Evolutionary conservation across 2,329 filamentous ascomycete genomes (phyloP).

Genomic region (Hypoxylon sp.): DNA sequence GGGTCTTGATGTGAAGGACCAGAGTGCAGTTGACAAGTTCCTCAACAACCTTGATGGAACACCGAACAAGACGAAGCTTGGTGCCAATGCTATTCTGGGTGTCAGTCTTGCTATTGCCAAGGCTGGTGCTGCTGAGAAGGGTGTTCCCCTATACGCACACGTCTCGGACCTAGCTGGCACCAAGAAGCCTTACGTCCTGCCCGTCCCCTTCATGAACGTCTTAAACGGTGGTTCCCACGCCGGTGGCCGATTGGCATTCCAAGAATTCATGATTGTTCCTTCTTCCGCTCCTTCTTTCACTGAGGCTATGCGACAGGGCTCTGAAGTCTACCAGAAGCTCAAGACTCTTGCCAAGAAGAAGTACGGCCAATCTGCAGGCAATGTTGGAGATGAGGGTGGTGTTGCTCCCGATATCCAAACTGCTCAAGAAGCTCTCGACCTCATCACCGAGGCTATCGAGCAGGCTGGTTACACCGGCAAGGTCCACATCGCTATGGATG

Average conservation of each 20-base stretch:
- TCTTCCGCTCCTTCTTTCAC: constrained; percentile 89
- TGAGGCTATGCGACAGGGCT: constrained; percentile 95
- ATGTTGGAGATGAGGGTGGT: constrained; percentile 99
- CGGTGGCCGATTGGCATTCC: constrained; percentile 94
- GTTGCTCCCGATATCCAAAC: constrained; percentile 99
- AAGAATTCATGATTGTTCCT: constrained; percentile 96
- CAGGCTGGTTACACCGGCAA: constrained; percentile 94
- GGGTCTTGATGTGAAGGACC: constrained; percentile 87
- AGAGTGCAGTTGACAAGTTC: constrained; percentile 86
- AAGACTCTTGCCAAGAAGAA: constrained; percentile 99
- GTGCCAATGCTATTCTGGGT: constrained; percentile 90
- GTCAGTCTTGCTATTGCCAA: constrained; percentile 88
- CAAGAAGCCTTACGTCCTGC: constrained; percentile 92
- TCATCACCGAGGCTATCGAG: constrained; percentile 95
- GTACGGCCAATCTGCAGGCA: constrained; percentile 98
- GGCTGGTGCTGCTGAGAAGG: constrained; percentile 90
- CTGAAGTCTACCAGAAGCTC: constrained; percentile 98
- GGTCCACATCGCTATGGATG: constrained; percentile 99
- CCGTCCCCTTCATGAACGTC: constrained; percentile 94
- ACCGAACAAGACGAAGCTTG: constrained; percentile 87
- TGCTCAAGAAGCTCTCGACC: constrained; percentile 93
- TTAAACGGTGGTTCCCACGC: constrained; percentile 95
- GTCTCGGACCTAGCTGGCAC: constrained; percentile 89
- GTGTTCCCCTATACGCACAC: constrained; percentile 88
- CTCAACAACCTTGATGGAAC: constrained; percentile 88